phyloP scores from a whole-genome alignment of 139 green algal genomes.

The Volvox reticuliferus region DNA sequence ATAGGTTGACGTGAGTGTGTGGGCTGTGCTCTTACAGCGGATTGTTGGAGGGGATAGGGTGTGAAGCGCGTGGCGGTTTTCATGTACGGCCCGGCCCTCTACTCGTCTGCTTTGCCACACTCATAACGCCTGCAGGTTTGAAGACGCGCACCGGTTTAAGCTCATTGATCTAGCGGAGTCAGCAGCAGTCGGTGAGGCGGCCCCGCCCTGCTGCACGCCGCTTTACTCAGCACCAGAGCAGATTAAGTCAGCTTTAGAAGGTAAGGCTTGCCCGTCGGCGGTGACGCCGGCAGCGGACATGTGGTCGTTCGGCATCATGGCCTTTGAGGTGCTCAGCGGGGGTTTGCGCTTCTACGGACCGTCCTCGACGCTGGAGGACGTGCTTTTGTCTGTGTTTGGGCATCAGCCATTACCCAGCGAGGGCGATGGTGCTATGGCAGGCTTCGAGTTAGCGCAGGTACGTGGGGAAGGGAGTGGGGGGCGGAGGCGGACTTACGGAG shows the following conservation, averaged over 20 bases:
- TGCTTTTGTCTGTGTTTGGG: constrained; percentile 41
- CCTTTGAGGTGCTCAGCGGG: constrained; percentile 21
- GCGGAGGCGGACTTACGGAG: too few relatives aligned
- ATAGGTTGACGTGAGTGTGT: too few relatives aligned
- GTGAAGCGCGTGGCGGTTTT: too few relatives aligned
- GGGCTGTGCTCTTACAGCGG: too few relatives aligned
- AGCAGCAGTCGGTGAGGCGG: background rate
- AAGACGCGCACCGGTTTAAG: constrained; percentile 44
- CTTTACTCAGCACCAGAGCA: constrained; percentile 43
- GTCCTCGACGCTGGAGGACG: background rate
- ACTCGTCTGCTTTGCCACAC: too few relatives aligned
- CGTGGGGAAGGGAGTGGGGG: background rate
- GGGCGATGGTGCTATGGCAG: constrained; percentile 5
- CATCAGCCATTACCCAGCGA: constrained; percentile 32
- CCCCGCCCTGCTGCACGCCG: constrained; percentile 40
- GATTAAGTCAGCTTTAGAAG: constrained; percentile 28
- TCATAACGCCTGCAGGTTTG: constrained; percentile 9
- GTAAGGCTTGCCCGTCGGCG: background rate
- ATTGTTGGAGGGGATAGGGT: too few relatives aligned
- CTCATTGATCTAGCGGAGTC: constrained; percentile 37
- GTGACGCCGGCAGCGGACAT: constrained; percentile 36
- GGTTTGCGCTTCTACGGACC: constrained; percentile 30
- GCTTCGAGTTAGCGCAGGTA: constrained; percentile 32
- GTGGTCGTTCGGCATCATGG: constrained; percentile 43
- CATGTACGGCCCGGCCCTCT: too few relatives aligned